These are phyloP conservation scores for Coffea humblotiana DNA, from an alignment of 305 asterid genomes.

Conservation along the genomic window DNA sequence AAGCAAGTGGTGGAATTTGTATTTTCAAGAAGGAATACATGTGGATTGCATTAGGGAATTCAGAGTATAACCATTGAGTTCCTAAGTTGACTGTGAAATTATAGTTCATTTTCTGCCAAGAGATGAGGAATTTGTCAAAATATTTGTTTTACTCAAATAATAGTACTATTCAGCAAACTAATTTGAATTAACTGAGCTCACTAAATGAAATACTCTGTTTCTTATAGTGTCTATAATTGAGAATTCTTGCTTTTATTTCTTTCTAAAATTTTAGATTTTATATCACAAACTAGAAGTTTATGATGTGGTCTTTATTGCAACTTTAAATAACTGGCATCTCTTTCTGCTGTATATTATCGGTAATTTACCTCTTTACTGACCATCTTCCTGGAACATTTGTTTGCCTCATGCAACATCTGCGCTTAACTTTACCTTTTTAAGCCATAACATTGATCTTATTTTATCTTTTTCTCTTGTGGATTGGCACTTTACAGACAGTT, in stretches of 20 bases:
- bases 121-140: neutral
- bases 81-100: neutral
- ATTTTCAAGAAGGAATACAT: neutral
- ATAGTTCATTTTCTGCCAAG: neutral
- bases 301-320: neutral
- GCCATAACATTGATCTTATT: neutral
- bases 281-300: neutral
- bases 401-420: neutral
- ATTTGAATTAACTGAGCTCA: neutral
- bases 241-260: neutral
- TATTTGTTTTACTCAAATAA: neutral
- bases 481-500: constrained; percentile 47
- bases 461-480: constrained; percentile 11
- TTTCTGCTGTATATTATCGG: neutral
- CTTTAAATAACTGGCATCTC: neutral
- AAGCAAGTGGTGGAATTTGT: neutral
- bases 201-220: neutral
- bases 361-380: neutral
- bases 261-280: neutral
- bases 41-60: neutral
- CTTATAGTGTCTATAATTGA: neutral
- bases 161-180: neutral
- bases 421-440: neutral
- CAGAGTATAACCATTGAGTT: neutral
- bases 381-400: neutral